phyloP scores from a whole-genome alignment of 2,329 filamentous ascomycete species.

The Talaromyces marneffei region DNA sequence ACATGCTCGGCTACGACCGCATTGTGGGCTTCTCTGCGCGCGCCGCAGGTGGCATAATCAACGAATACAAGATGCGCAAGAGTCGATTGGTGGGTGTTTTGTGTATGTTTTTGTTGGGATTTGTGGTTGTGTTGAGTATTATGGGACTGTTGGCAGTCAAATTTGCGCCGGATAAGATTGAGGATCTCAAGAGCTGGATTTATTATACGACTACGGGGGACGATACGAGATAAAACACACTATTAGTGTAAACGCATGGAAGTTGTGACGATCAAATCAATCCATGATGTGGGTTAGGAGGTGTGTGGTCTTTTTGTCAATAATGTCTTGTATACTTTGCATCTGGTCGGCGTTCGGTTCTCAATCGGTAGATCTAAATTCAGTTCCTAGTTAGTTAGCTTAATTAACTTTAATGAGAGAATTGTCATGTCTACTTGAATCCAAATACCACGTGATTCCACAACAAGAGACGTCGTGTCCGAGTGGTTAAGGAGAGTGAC shows the following conservation, averaged over 20 bases:
- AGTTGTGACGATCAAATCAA: no score
- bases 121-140: constrained; percentile 64
- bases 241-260: no score
- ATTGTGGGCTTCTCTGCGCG: constrained; percentile 9
- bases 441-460: no score
- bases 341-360: not conserved
- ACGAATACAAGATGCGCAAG: constrained; percentile 69
- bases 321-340: not conserved
- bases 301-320: not conserved
- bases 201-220: constrained; percentile 28
- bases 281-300: not conserved
- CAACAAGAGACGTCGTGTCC: not conserved
- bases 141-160: constrained; percentile 56
- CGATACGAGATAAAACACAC: constrained; percentile 6
- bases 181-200: constrained; percentile 32
- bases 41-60: constrained; percentile 64
- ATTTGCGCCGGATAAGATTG: constrained; percentile 33
- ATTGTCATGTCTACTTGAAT: not conserved
- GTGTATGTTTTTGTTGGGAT: constrained; percentile 60
- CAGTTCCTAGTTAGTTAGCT: no score
- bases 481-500: not conserved
- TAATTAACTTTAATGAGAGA: not conserved
- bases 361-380: not conserved
- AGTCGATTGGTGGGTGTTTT: constrained; percentile 71
- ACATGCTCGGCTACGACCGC: constrained; percentile 63